Evolutionary conservation across 352 stramenopile genomes (phyloP).

Genomic region (Phytophthora meadii): DNA sequence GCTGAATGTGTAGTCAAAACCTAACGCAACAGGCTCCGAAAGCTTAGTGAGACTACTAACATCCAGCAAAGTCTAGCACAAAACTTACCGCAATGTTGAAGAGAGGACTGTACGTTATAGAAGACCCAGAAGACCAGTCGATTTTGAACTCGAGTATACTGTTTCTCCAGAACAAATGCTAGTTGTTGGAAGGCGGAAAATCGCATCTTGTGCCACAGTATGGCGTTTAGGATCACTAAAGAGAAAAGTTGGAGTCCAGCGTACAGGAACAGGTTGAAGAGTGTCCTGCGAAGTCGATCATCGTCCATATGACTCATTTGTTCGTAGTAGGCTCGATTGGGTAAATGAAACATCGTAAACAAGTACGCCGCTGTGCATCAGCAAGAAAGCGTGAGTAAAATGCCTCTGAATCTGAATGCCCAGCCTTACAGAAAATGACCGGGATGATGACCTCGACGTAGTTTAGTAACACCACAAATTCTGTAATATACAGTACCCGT

Average conservation of each 20-base stretch:
- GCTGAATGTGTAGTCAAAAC: slow-evolving; percentile 29
- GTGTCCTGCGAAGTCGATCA: slow-evolving; percentile 2
- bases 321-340: slow-evolving; percentile 36
- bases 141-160: slow-evolving; percentile 35
- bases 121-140: slow-evolving; percentile 47
- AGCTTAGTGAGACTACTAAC: too few species aligned
- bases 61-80: neutral
- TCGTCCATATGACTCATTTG: slow-evolving; percentile 25
- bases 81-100: slow-evolving; percentile 35
- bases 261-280: slow-evolving; percentile 37
- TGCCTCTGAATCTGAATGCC: too few species aligned
- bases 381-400: neutral
- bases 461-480: slow-evolving; percentile 47
- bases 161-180: slow-evolving; percentile 45
- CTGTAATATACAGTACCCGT: slow-evolving; percentile 41
- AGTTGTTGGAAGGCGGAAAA: slow-evolving; percentile 38
- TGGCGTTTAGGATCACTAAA: slow-evolving; percentile 28
- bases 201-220: slow-evolving; percentile 25
- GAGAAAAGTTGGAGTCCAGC: slow-evolving; percentile 40
- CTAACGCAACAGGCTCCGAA: too few species aligned
- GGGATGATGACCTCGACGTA: slow-evolving; percentile 44
- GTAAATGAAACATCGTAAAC: slow-evolving; percentile 26
- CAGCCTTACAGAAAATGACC: slow-evolving; percentile 40
- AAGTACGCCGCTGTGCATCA: slow-evolving; percentile 21
- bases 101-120: slow-evolving; percentile 32